A percentile compares a stretch with the other conserved stretches of the same genome.
phyloP scores from a whole-genome alignment of 164 flowering plant species.

The Kingdonia uniflora region DNA sequence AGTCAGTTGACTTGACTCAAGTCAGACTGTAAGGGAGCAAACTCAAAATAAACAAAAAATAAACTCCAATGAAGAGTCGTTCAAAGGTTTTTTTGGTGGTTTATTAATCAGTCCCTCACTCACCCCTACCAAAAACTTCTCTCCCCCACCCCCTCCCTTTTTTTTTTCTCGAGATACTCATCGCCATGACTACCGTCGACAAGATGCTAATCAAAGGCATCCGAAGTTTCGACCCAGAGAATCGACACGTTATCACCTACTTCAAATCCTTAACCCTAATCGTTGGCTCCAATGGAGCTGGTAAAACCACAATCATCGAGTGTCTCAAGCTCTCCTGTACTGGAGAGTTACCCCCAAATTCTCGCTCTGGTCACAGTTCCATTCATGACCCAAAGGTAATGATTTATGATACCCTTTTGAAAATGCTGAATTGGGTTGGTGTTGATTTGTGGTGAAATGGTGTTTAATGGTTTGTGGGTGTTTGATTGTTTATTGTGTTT shows the following conservation, averaged over 20 bases:
- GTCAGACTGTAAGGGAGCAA: no score
- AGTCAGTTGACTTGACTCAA: no score
- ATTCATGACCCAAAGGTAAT: conserved; percentile 93
- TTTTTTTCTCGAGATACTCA: no score
- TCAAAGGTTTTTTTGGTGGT: no score
- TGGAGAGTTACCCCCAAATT: conserved; percentile 96
- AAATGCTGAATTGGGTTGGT: no score
- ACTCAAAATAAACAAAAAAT: no score
- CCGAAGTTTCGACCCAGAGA: conserved; percentile 97
- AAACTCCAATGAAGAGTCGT: no score
- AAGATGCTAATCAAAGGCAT: conserved; percentile 98
- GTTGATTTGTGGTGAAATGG: no score
- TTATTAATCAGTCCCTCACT: no score
- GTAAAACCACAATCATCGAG: conserved; percentile 95
- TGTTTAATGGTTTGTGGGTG: not conserved
- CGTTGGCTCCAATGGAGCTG: conserved; percentile 96
- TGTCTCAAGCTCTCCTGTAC: conserved; percentile 94
- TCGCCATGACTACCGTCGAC: conserved; percentile 84
- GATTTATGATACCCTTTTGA: not conserved
- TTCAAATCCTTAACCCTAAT: conserved; percentile 89
- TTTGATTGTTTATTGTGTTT: conserved; percentile 2
- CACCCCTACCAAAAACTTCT: no score
- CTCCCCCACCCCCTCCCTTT: no score
- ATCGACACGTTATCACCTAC: conserved; percentile 88
- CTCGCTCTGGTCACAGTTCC: conserved; percentile 95